A percentile compares a stretch with the other conserved stretches of the same genome.
Evolutionary conservation across 176 grass and related monocot species (phyloP).

Genomic region (Oryza coarctata): DNA sequence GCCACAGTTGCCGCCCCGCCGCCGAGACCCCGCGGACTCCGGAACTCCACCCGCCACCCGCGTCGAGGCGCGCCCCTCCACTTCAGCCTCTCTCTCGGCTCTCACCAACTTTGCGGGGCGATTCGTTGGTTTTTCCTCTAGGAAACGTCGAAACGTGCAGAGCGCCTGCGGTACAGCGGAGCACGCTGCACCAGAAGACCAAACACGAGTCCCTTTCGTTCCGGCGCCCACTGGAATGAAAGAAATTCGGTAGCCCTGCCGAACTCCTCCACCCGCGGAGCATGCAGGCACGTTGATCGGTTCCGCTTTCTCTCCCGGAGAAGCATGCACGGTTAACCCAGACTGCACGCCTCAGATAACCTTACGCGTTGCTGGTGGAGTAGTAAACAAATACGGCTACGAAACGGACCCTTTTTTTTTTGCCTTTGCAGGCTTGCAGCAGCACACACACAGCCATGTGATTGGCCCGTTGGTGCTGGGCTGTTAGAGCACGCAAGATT

Average conservation of each 20-base stretch:
- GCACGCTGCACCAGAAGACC: background rate
- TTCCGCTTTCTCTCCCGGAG: background rate
- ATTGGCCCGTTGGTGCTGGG: background rate
- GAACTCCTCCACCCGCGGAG: background rate
- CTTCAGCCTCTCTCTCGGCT: too few relatives aligned
- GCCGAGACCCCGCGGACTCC: too few relatives aligned
- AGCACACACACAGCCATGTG: background rate
- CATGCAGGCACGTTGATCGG: background rate
- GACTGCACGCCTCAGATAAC: background rate
- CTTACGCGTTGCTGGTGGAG: background rate
- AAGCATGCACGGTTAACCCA: background rate
- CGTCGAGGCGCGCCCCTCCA: too few relatives aligned
- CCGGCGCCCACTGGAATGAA: background rate
- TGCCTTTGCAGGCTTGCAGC: background rate
- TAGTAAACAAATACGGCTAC: background rate
- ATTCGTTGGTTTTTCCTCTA: background rate
- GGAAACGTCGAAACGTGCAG: background rate
- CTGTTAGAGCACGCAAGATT: conserved; percentile 38
- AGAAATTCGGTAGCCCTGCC: background rate
- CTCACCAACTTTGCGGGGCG: background rate
- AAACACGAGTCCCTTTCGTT: background rate
- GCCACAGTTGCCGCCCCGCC: background rate
- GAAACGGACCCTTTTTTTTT: background rate
- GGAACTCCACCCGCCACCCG: too few relatives aligned
- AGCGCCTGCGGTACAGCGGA: too few relatives aligned